Evolutionary conservation across 2,329 filamentous ascomycete species (phyloP).

Genomic region (Hymenoscyphus repandus): DNA sequence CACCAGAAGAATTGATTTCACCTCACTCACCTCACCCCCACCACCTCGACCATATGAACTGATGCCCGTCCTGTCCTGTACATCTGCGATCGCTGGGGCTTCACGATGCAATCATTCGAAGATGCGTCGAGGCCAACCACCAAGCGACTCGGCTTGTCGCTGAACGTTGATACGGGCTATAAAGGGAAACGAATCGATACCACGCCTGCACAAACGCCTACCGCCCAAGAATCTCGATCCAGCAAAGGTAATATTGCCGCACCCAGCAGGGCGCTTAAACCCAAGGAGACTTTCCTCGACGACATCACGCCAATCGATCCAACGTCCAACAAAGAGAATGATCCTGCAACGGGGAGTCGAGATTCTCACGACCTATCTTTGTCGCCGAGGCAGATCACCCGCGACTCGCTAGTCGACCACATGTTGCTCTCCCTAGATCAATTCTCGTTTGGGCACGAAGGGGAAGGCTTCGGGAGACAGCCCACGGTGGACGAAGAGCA

Average conservation of each 20-base stretch:
- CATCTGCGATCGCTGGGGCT: slow-evolving; percentile 8
- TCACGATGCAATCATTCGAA: slow-evolving; percentile 28
- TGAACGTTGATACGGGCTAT: slow-evolving; percentile 29
- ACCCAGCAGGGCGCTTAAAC: slow-evolving; percentile 27
- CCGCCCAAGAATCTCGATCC: slow-evolving; percentile 17
- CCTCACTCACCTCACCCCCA: not conserved
- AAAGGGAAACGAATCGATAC: slow-evolving; percentile 22
- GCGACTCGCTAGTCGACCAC: slow-evolving; percentile 90
- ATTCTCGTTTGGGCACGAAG: slow-evolving; percentile 52
- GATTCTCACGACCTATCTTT: slow-evolving; percentile 73
- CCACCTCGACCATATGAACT: not conserved
- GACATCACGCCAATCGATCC: slow-evolving; percentile 31
- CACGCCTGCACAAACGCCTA: slow-evolving; percentile 27
- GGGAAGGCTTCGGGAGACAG: slow-evolving; percentile 23
- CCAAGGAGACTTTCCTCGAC: slow-evolving; percentile 31
- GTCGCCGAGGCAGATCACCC: slow-evolving; percentile 67
- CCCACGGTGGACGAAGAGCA: slow-evolving; percentile 26
- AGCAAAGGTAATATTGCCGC: slow-evolving; percentile 21
- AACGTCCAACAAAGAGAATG: slow-evolving; percentile 21
- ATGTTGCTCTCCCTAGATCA: slow-evolving; percentile 92
- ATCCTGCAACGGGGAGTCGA: slow-evolving; percentile 16
- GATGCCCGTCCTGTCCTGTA: not conserved
- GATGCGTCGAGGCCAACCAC: slow-evolving; percentile 21
- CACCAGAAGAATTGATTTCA: not conserved
- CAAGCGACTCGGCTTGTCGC: slow-evolving; percentile 26